A percentile compares a stretch with the other conserved stretches of the same genome.
These are phyloP conservation scores for Arabidopsis thaliana DNA, from an alignment of 345 rosid species.

Conservation along the genomic window TAIR10.1 NC_003071.7:13913501-13914000, in stretches of 20 bases:
- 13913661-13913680: background rate
- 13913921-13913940: conserved; percentile 9
- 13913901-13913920: conserved; percentile 1
- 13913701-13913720: background rate
- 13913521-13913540: conserved; percentile 25
- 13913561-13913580: conserved; percentile 41
- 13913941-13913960: conserved; percentile 6
- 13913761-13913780: conserved; percentile 15
- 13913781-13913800: background rate
- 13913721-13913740: conserved; percentile 36
- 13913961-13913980: background rate
- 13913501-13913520: conserved; percentile 39
- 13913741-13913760: conserved; percentile 39
- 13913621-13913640: background rate
- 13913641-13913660: background rate
- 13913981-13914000: background rate
- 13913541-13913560: conserved; percentile 5
- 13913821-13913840: background rate
- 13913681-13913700: too few species aligned
- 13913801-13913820: background rate
- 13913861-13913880: background rate
- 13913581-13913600: conserved; percentile 25
- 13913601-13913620: conserved; percentile 18
- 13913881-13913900: background rate
- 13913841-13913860: background rate